Percentiles rank a stretch among this genome's conserved stretches.
phyloP scores from a whole-genome alignment of 192 early-diverging fungal species.

The Rhizoclosmatium globosum region DNA sequence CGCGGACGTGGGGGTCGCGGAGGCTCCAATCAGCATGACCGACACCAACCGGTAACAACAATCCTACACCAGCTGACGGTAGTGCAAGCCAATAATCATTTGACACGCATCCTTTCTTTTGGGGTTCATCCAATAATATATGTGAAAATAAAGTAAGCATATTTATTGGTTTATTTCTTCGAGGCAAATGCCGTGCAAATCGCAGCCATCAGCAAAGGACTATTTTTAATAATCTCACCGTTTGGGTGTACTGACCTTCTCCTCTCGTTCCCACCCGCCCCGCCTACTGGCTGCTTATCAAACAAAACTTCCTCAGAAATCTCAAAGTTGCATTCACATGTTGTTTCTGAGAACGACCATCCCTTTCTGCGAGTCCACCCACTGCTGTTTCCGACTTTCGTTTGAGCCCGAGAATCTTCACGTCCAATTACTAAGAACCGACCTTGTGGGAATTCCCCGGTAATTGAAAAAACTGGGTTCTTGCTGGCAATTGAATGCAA shows the following conservation, averaged over 20 bases:
- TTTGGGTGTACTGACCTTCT: background rate
- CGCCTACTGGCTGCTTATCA: background rate
- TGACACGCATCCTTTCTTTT: background rate
- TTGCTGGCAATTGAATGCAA: slow-evolving; percentile 12
- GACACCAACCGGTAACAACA: no score
- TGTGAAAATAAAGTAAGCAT: background rate
- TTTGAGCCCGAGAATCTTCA: slow-evolving; percentile 5
- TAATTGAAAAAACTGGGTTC: slow-evolving; percentile 27
- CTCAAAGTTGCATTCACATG: slow-evolving; percentile 25
- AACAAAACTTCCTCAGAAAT: slow-evolving; percentile 14
- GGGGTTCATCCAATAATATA: slow-evolving; percentile 1
- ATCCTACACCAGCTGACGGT: background rate
- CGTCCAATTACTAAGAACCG: slow-evolving; percentile 27
- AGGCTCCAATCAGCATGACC: background rate
- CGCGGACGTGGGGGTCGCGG: background rate
- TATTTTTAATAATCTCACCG: background rate
- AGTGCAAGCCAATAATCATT: background rate
- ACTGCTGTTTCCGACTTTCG: slow-evolving; percentile 26
- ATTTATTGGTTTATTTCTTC: background rate
- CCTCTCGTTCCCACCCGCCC: background rate
- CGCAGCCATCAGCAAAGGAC: slow-evolving; percentile 13
- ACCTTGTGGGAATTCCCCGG: slow-evolving; percentile 24
- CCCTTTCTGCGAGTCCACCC: slow-evolving; percentile 13
- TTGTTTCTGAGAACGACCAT: background rate
- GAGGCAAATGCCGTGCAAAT: slow-evolving; percentile 3